phyloP scores from a whole-genome alignment of 2,329 filamentous ascomycete species.

The Elsinoe ampelina region DNA sequence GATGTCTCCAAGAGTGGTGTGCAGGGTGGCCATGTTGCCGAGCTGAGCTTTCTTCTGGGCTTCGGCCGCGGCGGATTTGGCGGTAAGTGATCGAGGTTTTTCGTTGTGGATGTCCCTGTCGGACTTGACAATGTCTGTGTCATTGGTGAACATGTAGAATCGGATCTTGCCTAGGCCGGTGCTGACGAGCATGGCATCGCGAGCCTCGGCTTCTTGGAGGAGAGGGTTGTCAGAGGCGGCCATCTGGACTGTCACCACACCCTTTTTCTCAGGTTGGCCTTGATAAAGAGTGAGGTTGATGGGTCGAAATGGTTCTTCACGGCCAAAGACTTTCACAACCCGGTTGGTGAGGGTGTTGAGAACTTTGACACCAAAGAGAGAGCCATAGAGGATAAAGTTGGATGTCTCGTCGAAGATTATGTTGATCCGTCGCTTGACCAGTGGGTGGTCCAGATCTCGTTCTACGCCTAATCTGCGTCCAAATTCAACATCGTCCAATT shows the following conservation, averaged over 20 bases:
- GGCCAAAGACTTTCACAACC: slow-evolving; percentile 80
- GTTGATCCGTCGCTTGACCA: slow-evolving; percentile 63
- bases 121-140: slow-evolving; percentile 71
- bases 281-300: slow-evolving; percentile 84
- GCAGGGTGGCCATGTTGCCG: slow-evolving; percentile 71
- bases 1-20: slow-evolving; percentile 91
- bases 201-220: slow-evolving; percentile 78
- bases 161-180: slow-evolving; percentile 81
- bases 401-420: slow-evolving; percentile 93
- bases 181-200: slow-evolving; percentile 78
- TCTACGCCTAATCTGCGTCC: slow-evolving; percentile 79
- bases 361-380: slow-evolving; percentile 85
- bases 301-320: slow-evolving; percentile 78
- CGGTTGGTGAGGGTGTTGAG: slow-evolving; percentile 93
- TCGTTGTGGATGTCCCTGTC: slow-evolving; percentile 91
- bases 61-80: slow-evolving; percentile 41
- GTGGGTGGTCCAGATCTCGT: slow-evolving; percentile 67
- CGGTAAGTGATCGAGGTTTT: slow-evolving; percentile 59
- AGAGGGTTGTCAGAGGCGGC: slow-evolving; percentile 89
- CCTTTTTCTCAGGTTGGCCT: slow-evolving; percentile 89
- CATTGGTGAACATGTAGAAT: slow-evolving; percentile 98
- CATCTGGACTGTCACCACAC: slow-evolving; percentile 90
- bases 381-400: slow-evolving; percentile 90
- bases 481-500: slow-evolving; percentile 85
- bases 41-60: slow-evolving; percentile 58